These are phyloP conservation scores for Exophiala alcalophila DNA, from an alignment of 2,329 filamentous ascomycete genomes.

Conservation along the genomic window DNA sequence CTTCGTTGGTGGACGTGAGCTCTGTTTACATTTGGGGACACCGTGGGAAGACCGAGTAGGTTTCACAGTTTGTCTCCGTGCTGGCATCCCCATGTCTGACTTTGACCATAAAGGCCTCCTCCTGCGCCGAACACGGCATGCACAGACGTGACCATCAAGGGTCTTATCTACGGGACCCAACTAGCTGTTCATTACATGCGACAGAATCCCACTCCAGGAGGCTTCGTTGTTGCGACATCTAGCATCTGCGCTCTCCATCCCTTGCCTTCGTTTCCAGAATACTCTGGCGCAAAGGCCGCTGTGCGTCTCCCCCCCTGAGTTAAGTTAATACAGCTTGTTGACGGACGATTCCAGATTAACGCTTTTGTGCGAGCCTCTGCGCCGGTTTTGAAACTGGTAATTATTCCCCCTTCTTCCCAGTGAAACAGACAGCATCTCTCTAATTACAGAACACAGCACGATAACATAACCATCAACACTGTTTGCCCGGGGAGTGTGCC, in stretches of 20 bases:
- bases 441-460: conserved; percentile 35
- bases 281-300: conserved; percentile 52
- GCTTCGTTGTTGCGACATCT: conserved; percentile 46
- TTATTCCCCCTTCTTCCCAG: neutral
- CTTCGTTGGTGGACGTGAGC: conserved; percentile 47
- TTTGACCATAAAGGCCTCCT: too few species aligned
- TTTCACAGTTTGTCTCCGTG: neutral
- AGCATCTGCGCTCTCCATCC: conserved; percentile 47
- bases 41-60: conserved; percentile 29
- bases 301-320: conserved; percentile 33
- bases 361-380: conserved; percentile 43
- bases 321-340: conserved; percentile 19
- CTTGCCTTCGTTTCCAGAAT: conserved; percentile 47
- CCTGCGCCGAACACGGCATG: conserved; percentile 45
- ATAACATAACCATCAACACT: conserved; percentile 50
- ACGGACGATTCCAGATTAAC: conserved; percentile 18
- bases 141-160: conserved; percentile 53
- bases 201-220: conserved; percentile 45
- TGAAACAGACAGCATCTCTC: neutral
- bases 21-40: conserved; percentile 46
- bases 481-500: conserved; percentile 49
- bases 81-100: too few species aligned
- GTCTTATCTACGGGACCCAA: conserved; percentile 50
- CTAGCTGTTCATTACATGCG: conserved; percentile 55
- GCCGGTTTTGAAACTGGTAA: conserved; percentile 37